A percentile compares a stretch with the other conserved stretches of the same genome.
Evolutionary conservation across 225 moss, liverwort and hornwort species (phyloP).

Genomic region (Pseudoscleropodium purum): DNA sequence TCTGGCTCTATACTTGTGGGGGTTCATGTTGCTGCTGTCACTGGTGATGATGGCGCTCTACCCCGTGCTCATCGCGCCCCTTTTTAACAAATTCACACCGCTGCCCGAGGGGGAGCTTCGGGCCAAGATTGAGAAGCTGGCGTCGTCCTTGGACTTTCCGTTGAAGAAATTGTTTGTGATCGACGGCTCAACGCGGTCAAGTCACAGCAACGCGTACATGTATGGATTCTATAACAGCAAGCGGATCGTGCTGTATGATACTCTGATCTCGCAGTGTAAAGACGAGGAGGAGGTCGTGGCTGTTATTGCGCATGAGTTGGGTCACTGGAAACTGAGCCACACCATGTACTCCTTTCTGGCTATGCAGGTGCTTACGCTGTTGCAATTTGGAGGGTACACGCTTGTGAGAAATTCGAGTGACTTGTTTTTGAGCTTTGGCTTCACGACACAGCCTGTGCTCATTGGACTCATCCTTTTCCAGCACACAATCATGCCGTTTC

Average conservation of each 20-base stretch:
- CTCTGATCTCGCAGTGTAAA: constrained; percentile 89
- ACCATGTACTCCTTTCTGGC: constrained; percentile 95
- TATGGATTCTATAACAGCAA: constrained; percentile 99
- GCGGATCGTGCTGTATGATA: constrained; percentile 96
- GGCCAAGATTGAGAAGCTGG: constrained; percentile 80
- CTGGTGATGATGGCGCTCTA: constrained; percentile 90
- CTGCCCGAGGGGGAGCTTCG: constrained; percentile 68
- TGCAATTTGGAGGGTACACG: constrained; percentile 97
- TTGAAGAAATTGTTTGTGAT: constrained; percentile 94
- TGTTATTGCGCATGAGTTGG: constrained; percentile 94
- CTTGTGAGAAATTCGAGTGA: constrained; percentile 72
- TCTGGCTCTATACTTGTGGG: constrained; percentile 94
- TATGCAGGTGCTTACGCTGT: constrained; percentile 90
- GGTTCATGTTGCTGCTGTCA: constrained; percentile 84
- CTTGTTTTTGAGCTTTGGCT: constrained; percentile 86
- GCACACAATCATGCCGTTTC: constrained; percentile 51
- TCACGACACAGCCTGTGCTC: constrained; percentile 75
- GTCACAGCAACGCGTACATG: constrained; percentile 99
- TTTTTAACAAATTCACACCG: constrained; percentile 95
- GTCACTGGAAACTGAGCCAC: constrained; percentile 98
- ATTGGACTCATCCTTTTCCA: constrained; percentile 91
- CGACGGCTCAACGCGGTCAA: constrained; percentile 89
- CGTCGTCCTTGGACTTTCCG: constrained; percentile 76
- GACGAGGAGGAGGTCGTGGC: constrained; percentile 94
- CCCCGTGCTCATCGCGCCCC: constrained; percentile 83